Conservation (phyloP, 2,329 filamentous ascomycete genomes). For the Claviceps digitariae region DNA sequence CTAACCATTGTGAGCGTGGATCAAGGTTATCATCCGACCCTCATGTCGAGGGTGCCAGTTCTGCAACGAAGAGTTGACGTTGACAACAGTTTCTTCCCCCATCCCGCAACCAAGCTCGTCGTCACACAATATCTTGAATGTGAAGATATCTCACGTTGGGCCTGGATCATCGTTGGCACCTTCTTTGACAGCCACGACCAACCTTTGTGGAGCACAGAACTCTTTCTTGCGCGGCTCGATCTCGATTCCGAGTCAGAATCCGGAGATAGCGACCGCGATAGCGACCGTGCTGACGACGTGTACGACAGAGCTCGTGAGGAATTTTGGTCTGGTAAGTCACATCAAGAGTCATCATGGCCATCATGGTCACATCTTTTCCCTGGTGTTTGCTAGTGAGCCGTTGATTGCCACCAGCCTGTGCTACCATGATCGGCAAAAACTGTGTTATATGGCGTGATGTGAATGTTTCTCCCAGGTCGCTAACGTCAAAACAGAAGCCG, state of each 20-base stretch:
- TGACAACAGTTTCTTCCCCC: slow-evolving; percentile 23
- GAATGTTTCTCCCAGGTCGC: neutral
- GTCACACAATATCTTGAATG: slow-evolving; percentile 28
- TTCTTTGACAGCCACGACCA: slow-evolving; percentile 31
- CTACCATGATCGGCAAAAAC: neutral
- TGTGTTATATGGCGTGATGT: neutral
- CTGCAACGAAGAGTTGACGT: slow-evolving; percentile 15
- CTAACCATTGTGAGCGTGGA: neutral
- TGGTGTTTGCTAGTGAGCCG: slow-evolving; percentile 3
- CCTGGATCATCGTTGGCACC: slow-evolving; percentile 31
- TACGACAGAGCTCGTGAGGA: slow-evolving; percentile 4
- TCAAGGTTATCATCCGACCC: neutral
- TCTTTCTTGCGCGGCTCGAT: slow-evolving; percentile 23
- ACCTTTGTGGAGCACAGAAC: slow-evolving; percentile 32
- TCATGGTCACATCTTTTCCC: neutral
- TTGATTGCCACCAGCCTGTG: neutral
- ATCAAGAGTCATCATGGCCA: neutral
- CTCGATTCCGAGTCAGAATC: slow-evolving; percentile 13
- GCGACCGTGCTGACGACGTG: slow-evolving; percentile 5
- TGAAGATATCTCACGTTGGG: slow-evolving; percentile 24
- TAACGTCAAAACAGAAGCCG: neutral
- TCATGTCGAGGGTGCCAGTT: slow-evolving; percentile 9
- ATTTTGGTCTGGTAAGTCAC: slow-evolving; percentile 2
- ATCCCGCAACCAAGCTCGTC: slow-evolving; percentile 30
- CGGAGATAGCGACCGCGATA: slow-evolving; percentile 10